A percentile compares a stretch with the other conserved stretches of the same genome.
These are phyloP conservation scores for Macrophomina tecta DNA, from an alignment of 2,329 filamentous ascomycete species.

Conservation along the genomic window DNA sequence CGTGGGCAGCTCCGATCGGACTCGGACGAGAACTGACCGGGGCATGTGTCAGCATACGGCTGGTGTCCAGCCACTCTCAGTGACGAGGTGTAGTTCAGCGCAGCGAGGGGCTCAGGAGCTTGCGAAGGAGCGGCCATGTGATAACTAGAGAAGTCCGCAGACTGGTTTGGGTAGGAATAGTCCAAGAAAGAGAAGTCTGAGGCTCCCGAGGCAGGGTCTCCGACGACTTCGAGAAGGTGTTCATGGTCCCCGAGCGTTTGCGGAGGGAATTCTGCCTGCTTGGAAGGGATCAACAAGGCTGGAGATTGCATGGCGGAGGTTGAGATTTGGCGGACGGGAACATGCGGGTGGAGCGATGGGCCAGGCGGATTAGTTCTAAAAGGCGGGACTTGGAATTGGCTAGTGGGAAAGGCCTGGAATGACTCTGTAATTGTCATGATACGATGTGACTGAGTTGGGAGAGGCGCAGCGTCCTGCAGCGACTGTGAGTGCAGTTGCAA, in stretches of 20 bases:
- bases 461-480: constrained; percentile 29
- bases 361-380: constrained; percentile 33
- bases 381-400: constrained; percentile 32
- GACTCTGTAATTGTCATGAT: constrained; percentile 42
- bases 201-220: not conserved
- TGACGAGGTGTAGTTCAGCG: constrained; percentile 31
- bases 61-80: not conserved
- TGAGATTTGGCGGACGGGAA: constrained; percentile 14
- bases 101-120: constrained; percentile 21
- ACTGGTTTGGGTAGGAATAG: constrained; percentile 18
- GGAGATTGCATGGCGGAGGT: constrained; percentile 22
- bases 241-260: constrained; percentile 14
- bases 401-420: constrained; percentile 35
- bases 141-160: constrained; percentile 31
- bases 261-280: constrained; percentile 18
- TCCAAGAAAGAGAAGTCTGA: constrained; percentile 4
- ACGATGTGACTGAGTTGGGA: constrained; percentile 34
- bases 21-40: constrained; percentile 26
- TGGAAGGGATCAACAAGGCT: constrained; percentile 19
- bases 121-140: constrained; percentile 26
- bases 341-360: constrained; percentile 31
- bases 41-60: constrained; percentile 32
- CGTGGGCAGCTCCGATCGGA: constrained; percentile 33
- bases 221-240: not conserved
- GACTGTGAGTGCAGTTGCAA: constrained; percentile 35